Conservation (phyloP, 1,284 basidiomycete species). For the Marasmius sp. region DNA sequence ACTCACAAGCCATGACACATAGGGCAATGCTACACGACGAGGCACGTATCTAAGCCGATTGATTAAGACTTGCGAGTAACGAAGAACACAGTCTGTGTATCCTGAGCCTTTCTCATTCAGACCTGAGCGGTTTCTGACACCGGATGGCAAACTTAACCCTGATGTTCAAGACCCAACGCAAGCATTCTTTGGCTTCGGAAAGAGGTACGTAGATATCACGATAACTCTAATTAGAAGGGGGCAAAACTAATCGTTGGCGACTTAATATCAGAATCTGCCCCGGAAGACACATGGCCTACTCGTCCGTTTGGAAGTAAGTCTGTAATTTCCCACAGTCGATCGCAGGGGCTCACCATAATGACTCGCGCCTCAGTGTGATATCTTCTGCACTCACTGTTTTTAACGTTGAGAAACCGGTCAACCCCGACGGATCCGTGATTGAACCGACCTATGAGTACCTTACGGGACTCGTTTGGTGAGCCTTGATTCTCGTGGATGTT, state of each 20-base stretch:
- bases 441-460: not conserved
- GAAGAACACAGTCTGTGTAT: not conserved
- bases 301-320: not conserved
- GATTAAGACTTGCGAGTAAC: not conserved
- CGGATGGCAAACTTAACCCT: not conserved
- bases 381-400: not conserved
- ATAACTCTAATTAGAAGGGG: too few species aligned
- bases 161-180: not conserved
- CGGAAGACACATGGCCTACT: not conserved
- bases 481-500: not conserved
- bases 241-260: not conserved
- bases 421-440: not conserved
- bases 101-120: not conserved
- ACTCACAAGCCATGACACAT: not conserved
- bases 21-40: not conserved
- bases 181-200: not conserved
- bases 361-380: not conserved
- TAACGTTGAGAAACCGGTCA: not conserved
- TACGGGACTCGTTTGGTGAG: not conserved
- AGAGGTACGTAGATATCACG: not conserved
- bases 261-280: not conserved
- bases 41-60: not conserved
- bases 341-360: too few species aligned
- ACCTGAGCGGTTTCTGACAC: not conserved
- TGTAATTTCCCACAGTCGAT: not conserved